phyloP scores from a whole-genome alignment of 2,329 filamentous ascomycete genomes.

The Rutstroemia sp. region DNA sequence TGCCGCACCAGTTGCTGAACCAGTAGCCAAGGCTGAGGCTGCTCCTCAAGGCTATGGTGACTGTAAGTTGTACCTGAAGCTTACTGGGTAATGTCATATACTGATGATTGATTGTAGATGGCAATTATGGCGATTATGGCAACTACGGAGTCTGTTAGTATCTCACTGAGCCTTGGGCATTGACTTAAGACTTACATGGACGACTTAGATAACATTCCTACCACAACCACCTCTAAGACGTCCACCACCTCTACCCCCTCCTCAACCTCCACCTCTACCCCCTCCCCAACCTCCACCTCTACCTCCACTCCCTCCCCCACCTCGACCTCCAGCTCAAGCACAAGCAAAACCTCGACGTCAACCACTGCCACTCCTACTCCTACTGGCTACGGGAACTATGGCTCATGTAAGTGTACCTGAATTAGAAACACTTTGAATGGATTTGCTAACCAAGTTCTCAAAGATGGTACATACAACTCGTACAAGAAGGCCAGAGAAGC shows the following conservation, averaged over 20 bases:
- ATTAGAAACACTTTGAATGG: neutral
- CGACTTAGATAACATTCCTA: no score
- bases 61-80: neutral
- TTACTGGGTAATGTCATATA: neutral
- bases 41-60: neutral
- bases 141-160: neutral
- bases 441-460: no score
- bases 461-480: no score
- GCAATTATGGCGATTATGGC: neutral
- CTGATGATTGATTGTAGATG: neutral
- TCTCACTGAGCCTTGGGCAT: neutral
- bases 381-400: neutral
- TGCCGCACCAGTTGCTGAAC: constrained; percentile 3
- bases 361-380: neutral
- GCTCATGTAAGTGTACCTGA: neutral
- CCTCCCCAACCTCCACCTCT: no score
- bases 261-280: no score
- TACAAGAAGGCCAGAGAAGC: no score
- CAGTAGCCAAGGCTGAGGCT: neutral
- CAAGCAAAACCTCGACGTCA: no score
- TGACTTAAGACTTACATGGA: no score
- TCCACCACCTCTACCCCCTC: no score
- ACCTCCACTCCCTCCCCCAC: no score
- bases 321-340: no score
- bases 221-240: no score